Percentiles rank a stretch among this genome's conserved stretches.
Evolutionary conservation across 257 asterid genomes (phyloP).

Genomic region (Osmanthus fragrans): DNA sequence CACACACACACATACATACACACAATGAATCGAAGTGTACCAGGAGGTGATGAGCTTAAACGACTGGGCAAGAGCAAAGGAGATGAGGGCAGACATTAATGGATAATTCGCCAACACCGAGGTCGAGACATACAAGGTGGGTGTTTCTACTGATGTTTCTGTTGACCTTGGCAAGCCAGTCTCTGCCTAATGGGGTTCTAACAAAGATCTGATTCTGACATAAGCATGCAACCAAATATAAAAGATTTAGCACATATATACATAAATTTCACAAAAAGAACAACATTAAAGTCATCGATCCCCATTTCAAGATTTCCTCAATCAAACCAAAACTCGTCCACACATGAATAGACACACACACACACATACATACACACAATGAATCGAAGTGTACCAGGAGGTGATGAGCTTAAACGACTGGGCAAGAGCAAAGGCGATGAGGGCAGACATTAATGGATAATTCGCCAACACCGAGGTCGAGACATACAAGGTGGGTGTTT

Average conservation of each 20-base stretch:
- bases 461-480: constrained; percentile 51
- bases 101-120: constrained; percentile 65
- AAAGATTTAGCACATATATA: background rate
- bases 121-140: constrained; percentile 39
- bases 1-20: too few relatives aligned
- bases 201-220: constrained; percentile 3
- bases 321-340: constrained; percentile 2
- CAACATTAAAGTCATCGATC: constrained; percentile 10
- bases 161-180: constrained; percentile 31
- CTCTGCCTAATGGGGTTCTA: too few relatives aligned
- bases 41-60: constrained; percentile 63
- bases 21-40: constrained; percentile 35
- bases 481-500: constrained; percentile 36
- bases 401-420: constrained; percentile 68
- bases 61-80: constrained; percentile 77
- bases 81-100: constrained; percentile 66
- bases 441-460: constrained; percentile 68
- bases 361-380: background rate
- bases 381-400: constrained; percentile 51
- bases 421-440: constrained; percentile 74
- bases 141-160: background rate
- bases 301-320: background rate
- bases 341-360: too few relatives aligned
- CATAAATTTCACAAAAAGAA: constrained; percentile 4
- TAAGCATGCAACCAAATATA: background rate